Percentiles rank a stretch among this genome's conserved stretches.
Conservation (phyloP, 768 basidiomycete genomes). For the Hygrophoropsis aurantiaca region DNA sequence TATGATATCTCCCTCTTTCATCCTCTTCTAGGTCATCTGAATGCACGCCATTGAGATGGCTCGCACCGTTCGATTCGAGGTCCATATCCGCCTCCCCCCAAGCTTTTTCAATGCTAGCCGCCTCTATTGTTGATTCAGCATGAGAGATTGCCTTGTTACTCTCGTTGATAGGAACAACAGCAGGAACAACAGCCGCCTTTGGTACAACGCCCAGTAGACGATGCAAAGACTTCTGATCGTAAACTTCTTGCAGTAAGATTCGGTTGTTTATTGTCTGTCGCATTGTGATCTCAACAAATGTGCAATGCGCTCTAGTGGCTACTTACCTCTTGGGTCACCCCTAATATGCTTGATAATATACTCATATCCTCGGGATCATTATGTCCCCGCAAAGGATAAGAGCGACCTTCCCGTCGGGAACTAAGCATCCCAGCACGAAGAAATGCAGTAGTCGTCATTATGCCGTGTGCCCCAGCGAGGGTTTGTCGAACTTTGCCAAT, state of each 20-base stretch:
- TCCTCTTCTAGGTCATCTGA: conserved; percentile 34
- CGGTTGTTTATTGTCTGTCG: conserved; percentile 74
- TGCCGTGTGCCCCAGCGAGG: conserved; percentile 77
- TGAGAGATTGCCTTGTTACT: conserved; percentile 1
- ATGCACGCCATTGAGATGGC: conserved; percentile 4
- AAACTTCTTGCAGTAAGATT: conserved; percentile 65
- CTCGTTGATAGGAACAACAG: conserved; percentile 17
- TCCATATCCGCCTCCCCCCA: conserved; percentile 42
- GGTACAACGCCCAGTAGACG: conserved; percentile 47
- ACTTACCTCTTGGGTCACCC: conserved; percentile 79
- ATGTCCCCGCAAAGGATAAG: conserved; percentile 41
- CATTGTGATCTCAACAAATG: conserved; percentile 1
- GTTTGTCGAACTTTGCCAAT: conserved; percentile 81
- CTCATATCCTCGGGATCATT: conserved; percentile 66
- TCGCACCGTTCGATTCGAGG: conserved; percentile 22
- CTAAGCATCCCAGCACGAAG: conserved; percentile 60
- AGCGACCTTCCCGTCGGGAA: conserved; percentile 52
- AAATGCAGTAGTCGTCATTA: conserved; percentile 76
- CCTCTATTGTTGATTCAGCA: conserved; percentile 7
- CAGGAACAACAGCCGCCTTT: conserved; percentile 13
- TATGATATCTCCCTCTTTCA: conserved; percentile 61
- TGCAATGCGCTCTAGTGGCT: not conserved
- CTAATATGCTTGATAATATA: conserved; percentile 77
- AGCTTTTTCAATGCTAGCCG: conserved; percentile 33
- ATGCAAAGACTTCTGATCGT: conserved; percentile 59